These are phyloP conservation scores for Carex cristatella DNA, from an alignment of 176 grass and related monocot genomes.

Conservation along the genomic window DNA sequence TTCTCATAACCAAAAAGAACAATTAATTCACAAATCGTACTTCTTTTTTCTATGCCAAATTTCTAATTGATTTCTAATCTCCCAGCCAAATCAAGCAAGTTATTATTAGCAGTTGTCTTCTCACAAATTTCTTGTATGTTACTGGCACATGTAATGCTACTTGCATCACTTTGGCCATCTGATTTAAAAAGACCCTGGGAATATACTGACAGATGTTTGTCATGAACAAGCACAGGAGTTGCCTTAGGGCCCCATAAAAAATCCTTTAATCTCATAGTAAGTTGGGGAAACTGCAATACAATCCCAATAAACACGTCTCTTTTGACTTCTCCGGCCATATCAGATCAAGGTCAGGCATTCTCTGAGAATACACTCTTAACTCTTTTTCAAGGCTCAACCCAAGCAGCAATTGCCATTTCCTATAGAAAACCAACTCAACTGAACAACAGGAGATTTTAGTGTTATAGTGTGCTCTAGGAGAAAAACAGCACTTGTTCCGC, in stretches of 20 bases:
- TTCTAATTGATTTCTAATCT: conserved; percentile 22
- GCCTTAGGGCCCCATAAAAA: conserved; percentile 87
- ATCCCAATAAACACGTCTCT: conserved; percentile 54
- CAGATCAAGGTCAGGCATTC: conserved; percentile 46
- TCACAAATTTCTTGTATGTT: conserved; percentile 14
- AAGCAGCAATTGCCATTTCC: conserved; percentile 70
- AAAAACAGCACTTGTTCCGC: conserved; percentile 46
- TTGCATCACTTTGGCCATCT: conserved; percentile 28
- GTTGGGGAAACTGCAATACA: conserved; percentile 61
- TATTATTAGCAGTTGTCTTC: conserved; percentile 37
- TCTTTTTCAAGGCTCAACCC: conserved; percentile 62
- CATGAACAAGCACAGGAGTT: conserved; percentile 69
- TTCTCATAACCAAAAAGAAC: too few species aligned
- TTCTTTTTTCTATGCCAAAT: too few species aligned
- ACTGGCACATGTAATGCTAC: conserved; percentile 11
- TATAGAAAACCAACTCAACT: conserved; percentile 68
- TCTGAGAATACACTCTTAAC: conserved; percentile 71
- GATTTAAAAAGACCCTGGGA: conserved; percentile 49
- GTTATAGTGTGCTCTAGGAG: conserved; percentile 60
- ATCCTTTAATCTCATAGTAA: conserved; percentile 46
- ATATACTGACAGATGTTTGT: conserved; percentile 75
- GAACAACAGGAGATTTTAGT: conserved; percentile 52
- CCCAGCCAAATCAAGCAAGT: conserved; percentile 60
- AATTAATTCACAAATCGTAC: too few species aligned
- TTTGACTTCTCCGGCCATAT: conserved; percentile 38